Evolutionary conservation across 1,284 basidiomycete species (phyloP), one percentile per base, ranked within the genome.

Genomic region (Tilletia walkeri): DNA sequence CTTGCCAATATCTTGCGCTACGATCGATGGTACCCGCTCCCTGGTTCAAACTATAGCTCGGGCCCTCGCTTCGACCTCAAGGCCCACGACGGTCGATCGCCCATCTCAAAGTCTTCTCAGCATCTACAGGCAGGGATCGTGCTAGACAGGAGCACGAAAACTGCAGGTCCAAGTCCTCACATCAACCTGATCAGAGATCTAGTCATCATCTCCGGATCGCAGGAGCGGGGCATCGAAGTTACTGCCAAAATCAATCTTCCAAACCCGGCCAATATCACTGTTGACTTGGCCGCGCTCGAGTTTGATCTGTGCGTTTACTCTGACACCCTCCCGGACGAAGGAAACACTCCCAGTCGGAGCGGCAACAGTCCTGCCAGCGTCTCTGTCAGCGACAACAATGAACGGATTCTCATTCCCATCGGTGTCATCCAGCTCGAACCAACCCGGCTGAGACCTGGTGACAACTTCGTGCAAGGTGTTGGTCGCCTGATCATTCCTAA

Each of bases 211-310:
- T 10, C 34, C 59, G 59, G 59, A 4, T 38, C 59, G 4, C 59
- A 9, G 36, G 59, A 63, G 36, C 30, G 7, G 36, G 59, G 59
- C 59, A 63, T 63, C 34, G 59, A 63, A 16, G 38, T 63, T 38
- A 38, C 30, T 4, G 59, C 34, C 34, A 63, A 36, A 16, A 63
- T 63, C 36, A 63, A 63, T 18, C 59, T 63, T 16, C 59, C 59
- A 9, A 63, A 63, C 36, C 59, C 59, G 34, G 59, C 34, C 59
- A 63, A 63, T 38, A 9, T 63, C 59, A 63, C 36, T 6, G 59
- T 63, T 12, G 59, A 63, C 59, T 34, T 63, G 38, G 12, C 34
- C 59, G 30, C 59, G 3, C 59, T 63, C 59, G 59, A 63, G 36
- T 20, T 63, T 38, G 59, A 63, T 20, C 34, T 63, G 1, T 34